Conservation (phyloP, 805 yeast genomes). For the Wickerhamiella sergipiensis region DNA sequence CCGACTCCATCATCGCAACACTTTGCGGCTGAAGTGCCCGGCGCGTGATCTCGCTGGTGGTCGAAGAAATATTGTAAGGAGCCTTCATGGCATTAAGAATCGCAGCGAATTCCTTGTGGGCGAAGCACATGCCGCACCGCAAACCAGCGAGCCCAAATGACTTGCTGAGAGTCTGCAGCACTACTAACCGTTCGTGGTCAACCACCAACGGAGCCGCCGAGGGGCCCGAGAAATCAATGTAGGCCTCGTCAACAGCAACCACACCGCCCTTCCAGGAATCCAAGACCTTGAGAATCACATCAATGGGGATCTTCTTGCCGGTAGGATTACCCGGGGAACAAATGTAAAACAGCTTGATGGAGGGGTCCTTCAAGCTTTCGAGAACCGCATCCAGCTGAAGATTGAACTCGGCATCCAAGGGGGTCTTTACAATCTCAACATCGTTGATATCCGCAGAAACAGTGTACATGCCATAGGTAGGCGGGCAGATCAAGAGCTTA, state of each 20-base stretch:
- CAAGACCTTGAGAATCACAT: slow-evolving; percentile 36
- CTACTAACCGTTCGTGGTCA: slow-evolving; percentile 69
- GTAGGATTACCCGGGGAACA: slow-evolving; percentile 99
- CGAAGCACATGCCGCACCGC: slow-evolving; percentile 70
- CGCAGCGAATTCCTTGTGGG: slow-evolving; percentile 44
- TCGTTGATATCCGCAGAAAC: slow-evolving; percentile 87
- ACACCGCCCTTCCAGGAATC: slow-evolving; percentile 58
- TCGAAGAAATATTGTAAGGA: slow-evolving; percentile 82
- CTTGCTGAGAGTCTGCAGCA: slow-evolving; percentile 83
- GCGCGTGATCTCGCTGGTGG: slow-evolving; percentile 61
- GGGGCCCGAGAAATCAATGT: slow-evolving; percentile 73
- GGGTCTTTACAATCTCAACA: slow-evolving; percentile 60
- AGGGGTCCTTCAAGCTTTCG: slow-evolving; percentile 41
- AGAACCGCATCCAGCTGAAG: slow-evolving; percentile 44
- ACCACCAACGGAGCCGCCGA: slow-evolving; percentile 70
- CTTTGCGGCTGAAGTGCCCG: slow-evolving; percentile 56
- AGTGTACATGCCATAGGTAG: slow-evolving; percentile 95
- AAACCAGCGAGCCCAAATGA: slow-evolving; percentile 95
- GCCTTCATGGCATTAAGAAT: slow-evolving; percentile 85
- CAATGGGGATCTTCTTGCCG: slow-evolving; percentile 43
- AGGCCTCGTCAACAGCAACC: slow-evolving; percentile 81
- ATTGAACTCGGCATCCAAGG: slow-evolving; percentile 45
- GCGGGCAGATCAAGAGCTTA: slow-evolving; percentile 76
- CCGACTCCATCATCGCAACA: slow-evolving; percentile 42
- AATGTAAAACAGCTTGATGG: slow-evolving; percentile 62